Evolutionary conservation across 257 asterid species (phyloP).

Genomic region (Solanum virginianum): DNA sequence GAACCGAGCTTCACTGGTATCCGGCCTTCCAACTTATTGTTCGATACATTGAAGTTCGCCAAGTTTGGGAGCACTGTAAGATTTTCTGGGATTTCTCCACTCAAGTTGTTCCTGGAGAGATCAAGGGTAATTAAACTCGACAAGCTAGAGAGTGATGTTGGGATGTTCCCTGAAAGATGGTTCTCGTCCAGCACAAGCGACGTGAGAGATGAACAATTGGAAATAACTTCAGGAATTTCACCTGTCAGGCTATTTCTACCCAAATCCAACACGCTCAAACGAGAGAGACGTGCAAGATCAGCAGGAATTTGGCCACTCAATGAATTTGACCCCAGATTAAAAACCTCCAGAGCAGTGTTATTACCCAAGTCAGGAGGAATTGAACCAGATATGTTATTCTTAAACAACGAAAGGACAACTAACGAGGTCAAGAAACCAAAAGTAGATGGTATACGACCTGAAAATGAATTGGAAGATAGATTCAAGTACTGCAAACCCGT

Average conservation of each 20-base stretch:
- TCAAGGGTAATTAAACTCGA: slow-evolving; percentile 17
- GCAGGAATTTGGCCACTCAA: slow-evolving; percentile 38
- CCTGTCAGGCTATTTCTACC: slow-evolving; percentile 47
- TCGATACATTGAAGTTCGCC: slow-evolving; percentile 40
- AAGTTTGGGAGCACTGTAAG: slow-evolving; percentile 30
- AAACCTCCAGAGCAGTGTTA: slow-evolving; percentile 37
- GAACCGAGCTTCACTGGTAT: slow-evolving; percentile 39
- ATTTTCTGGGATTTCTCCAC: slow-evolving; percentile 43
- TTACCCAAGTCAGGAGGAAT: slow-evolving; percentile 61
- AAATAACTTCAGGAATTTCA: slow-evolving; percentile 39
- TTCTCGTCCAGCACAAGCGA: slow-evolving; percentile 26
- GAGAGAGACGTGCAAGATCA: slow-evolving; percentile 34
- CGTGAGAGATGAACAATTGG: slow-evolving; percentile 42
- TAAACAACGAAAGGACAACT: slow-evolving; percentile 40
- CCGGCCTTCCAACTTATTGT: slow-evolving; percentile 45
- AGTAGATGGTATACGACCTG: slow-evolving; percentile 46
- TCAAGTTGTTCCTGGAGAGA: slow-evolving; percentile 29
- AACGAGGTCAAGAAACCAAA: slow-evolving; percentile 60
- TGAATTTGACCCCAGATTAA: slow-evolving; percentile 40
- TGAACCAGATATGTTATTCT: slow-evolving; percentile 38
- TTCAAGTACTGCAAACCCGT: slow-evolving; percentile 41
- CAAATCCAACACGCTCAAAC: slow-evolving; percentile 42
- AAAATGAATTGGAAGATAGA: slow-evolving; percentile 52
- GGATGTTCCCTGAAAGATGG: slow-evolving; percentile 27
- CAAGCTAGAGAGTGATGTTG: slow-evolving; percentile 13